Percentiles rank a stretch among this genome's conserved stretches.
These are phyloP conservation scores for Fonsecaea monophora DNA, from an alignment of 2,329 filamentous ascomycete species.

Conservation along the genomic window DNA sequence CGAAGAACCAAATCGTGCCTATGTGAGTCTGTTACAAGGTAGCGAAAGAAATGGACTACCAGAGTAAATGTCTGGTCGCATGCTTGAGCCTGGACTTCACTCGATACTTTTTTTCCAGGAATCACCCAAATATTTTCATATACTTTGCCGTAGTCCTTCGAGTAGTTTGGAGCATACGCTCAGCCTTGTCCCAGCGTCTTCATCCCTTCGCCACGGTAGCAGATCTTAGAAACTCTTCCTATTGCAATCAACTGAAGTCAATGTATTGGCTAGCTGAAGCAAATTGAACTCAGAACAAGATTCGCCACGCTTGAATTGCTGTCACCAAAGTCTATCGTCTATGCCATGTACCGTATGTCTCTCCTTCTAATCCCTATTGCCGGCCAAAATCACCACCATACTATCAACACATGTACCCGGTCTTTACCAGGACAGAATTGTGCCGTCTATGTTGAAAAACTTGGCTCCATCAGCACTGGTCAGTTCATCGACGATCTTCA, in stretches of 20 bases:
- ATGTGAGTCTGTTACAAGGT: background rate
- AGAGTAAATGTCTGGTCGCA: background rate
- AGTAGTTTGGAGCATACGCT: background rate
- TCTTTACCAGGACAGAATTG: constrained; percentile 21
- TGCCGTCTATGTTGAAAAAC: constrained; percentile 28
- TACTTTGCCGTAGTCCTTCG: background rate
- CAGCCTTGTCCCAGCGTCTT: background rate
- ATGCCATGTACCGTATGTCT: background rate
- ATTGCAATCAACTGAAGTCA: background rate
- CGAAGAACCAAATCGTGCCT: background rate
- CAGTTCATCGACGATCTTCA: constrained; percentile 20
- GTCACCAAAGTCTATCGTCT: background rate
- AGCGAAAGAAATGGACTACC: background rate
- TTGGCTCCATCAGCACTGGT: constrained; percentile 14
- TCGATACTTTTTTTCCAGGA: background rate
- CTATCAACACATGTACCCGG: background rate
- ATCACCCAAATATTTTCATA: background rate
- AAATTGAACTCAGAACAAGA: background rate
- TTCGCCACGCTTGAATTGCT: background rate
- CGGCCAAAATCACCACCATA: background rate
- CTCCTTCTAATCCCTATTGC: background rate
- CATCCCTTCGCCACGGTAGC: too few species aligned
- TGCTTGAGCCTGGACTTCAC: background rate
- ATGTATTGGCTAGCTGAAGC: background rate
- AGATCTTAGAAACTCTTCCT: background rate